These are phyloP conservation scores for Trichosanthes cucumerina DNA, from an alignment of 306 rosid genomes.

Conservation along the genomic window DNA sequence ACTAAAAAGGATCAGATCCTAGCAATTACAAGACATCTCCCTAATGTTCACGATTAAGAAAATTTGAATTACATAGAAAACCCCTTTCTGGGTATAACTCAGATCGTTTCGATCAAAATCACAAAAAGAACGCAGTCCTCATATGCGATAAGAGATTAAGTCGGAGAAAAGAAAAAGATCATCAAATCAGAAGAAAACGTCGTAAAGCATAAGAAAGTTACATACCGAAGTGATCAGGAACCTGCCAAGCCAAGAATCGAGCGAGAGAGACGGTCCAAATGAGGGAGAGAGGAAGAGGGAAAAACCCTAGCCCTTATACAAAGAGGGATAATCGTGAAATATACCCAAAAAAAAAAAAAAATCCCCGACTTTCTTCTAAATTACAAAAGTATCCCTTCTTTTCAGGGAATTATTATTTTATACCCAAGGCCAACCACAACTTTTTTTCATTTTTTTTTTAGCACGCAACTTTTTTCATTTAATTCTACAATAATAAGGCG, in stretches of 20 bases:
- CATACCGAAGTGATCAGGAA: background rate
- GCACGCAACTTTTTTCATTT: no score
- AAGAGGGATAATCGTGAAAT: background rate
- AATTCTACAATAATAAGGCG: no score
- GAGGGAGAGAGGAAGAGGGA: background rate
- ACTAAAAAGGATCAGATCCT: background rate
- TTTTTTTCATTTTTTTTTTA: no score
- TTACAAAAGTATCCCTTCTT: background rate
- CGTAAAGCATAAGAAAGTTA: background rate
- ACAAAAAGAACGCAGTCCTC: background rate
- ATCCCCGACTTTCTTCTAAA: background rate
- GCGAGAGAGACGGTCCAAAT: background rate
- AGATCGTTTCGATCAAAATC: background rate
- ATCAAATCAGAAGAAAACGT: background rate
- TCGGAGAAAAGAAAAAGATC: background rate
- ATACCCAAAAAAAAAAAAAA: background rate
- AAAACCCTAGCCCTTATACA: slow-evolving; percentile 2
- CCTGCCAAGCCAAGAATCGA: background rate
- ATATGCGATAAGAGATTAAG: background rate
- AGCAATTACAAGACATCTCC: background rate
- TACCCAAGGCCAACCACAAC: no score
- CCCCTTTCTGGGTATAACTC: background rate
- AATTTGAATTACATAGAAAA: background rate
- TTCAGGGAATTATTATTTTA: background rate
- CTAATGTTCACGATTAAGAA: background rate